phyloP scores from a whole-genome alignment of 768 basidiomycete genomes.

The Phanerochaete sordida region DNA sequence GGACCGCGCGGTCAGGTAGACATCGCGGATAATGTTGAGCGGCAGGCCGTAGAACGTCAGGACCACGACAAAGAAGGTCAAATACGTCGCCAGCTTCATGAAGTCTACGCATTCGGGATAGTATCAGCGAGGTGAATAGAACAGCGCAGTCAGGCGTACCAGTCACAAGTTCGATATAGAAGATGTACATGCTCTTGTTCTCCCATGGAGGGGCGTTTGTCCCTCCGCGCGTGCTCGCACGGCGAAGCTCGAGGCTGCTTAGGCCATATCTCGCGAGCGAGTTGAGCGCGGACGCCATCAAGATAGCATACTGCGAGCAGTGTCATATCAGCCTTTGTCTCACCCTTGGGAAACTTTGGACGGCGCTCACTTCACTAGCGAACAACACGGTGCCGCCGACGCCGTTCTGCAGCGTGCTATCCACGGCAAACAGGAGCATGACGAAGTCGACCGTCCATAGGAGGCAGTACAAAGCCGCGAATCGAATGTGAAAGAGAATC shows the following conservation, averaged over 20 bases:
- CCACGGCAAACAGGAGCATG: slow-evolving; percentile 78
- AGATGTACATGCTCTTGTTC: slow-evolving; percentile 95
- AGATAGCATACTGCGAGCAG: slow-evolving; percentile 71
- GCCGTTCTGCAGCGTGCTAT: slow-evolving; percentile 74
- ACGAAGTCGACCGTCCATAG: slow-evolving; percentile 71
- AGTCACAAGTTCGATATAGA: slow-evolving; percentile 89
- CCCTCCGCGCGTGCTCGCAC: slow-evolving; percentile 73
- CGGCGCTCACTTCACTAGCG: slow-evolving; percentile 80
- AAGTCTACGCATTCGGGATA: slow-evolving; percentile 60
- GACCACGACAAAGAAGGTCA: slow-evolving; percentile 91
- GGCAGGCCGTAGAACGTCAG: slow-evolving; percentile 94
- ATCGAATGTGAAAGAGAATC: slow-evolving; percentile 80
- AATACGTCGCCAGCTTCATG: slow-evolving; percentile 87
- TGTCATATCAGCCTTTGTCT: slow-evolving; percentile 4
- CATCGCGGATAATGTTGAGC: slow-evolving; percentile 94
- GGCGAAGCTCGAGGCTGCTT: slow-evolving; percentile 75
- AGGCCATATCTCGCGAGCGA: slow-evolving; percentile 80
- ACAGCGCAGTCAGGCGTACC: slow-evolving; percentile 47
- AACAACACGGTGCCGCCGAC: slow-evolving; percentile 93
- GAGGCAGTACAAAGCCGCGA: slow-evolving; percentile 68
- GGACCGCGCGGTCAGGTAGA: slow-evolving; percentile 92
- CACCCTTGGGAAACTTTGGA: neutral
- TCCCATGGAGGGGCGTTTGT: slow-evolving; percentile 93
- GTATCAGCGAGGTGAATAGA: slow-evolving; percentile 8
- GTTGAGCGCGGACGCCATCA: slow-evolving; percentile 77